Base-by-base conservation (phyloP, 2,329 filamentous ascomycete genomes). In the Tetracladium maxilliforme region DNA sequence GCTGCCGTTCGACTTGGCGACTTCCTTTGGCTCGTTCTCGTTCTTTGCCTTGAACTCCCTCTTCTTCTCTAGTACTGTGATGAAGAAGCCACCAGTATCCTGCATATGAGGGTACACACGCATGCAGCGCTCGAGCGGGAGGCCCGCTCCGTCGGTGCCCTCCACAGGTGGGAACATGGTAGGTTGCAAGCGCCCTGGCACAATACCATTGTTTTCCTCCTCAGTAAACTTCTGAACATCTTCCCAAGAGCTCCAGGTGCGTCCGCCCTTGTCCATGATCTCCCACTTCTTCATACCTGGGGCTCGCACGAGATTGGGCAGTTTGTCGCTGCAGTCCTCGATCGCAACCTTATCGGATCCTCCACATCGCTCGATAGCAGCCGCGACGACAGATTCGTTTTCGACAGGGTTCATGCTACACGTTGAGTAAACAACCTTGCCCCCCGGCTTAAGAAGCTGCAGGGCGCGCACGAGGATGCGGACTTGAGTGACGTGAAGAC, bases 361-460 rank as follows among this genome's bases (percentile, higher is more conserved):
- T 33, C 90, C 90, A 42, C 86, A 95, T 29, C 86, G 70, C 39
- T 84, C 78, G 39, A 98, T 86, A 8, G 90, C 90, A 14, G 78
- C 76, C 2, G 81, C 73, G 31, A 98, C 61, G 10, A 95, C 84
- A 6, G 90, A 77, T 54, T 98, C 90, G 43, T 98, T 93, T 58
- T 98, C 90, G 15, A 95, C 72, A 0, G 90, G 90, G 54, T 98
- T 98, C 80, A 98, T 83, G 51, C 84, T 94, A 64, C 90, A 98
- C 12, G 90, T 98, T 4, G 87, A 95, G 57, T 95, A 98, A 26
- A 98, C 87, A 15, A 95, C 81, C 34, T 86, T 72, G 25, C 90
- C 90, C 20, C 90, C 87, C 28, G 83, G 78, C 60, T 94, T 95
- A 37, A 98, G 70, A 73, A 98, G 83, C 54, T 95, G 87, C 25